Percentiles rank a stretch among this genome's conserved stretches.
These are phyloP conservation scores for Rubia tinctorum DNA, from an alignment of 305 asterid species.

Conservation along the genomic window DNA sequence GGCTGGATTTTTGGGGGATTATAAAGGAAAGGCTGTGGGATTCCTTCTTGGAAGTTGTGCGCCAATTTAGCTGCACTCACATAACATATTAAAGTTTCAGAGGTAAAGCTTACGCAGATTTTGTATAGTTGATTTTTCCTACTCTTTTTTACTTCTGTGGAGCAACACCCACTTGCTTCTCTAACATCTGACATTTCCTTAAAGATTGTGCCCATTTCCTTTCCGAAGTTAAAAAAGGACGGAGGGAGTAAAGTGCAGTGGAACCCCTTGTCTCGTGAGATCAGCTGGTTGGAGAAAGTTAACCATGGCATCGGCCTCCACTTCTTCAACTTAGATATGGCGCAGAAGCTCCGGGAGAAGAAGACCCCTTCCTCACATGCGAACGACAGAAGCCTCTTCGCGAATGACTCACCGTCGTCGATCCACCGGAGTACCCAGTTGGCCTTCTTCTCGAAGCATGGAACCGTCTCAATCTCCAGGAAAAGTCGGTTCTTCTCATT, in stretches of 20 bases:
- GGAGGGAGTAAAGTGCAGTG: slow-evolving; percentile 58
- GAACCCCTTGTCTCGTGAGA: slow-evolving; percentile 73
- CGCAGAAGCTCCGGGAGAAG: slow-evolving; percentile 81
- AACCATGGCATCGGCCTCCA: slow-evolving; percentile 77
- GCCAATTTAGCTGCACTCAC: too few species aligned
- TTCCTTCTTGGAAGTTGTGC: too few species aligned
- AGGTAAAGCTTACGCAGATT: too few species aligned
- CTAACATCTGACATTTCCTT: too few species aligned
- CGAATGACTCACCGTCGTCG: slow-evolving; percentile 62
- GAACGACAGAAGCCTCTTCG: slow-evolving; percentile 66
- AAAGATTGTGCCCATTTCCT: too few species aligned
- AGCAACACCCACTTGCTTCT: too few species aligned
- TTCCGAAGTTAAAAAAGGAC: too few species aligned
- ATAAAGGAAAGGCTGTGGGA: too few species aligned
- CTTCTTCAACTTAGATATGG: slow-evolving; percentile 76
- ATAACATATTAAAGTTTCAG: too few species aligned
- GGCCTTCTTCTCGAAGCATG: slow-evolving; percentile 69
- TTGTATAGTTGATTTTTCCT: too few species aligned
- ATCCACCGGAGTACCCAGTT: slow-evolving; percentile 86
- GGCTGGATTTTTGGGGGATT: too few species aligned
- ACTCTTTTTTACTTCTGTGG: too few species aligned
- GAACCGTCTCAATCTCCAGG: slow-evolving; percentile 68
- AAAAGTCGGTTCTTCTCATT: slow-evolving; percentile 53
- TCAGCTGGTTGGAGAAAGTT: slow-evolving; percentile 71
- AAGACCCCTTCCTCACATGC: slow-evolving; percentile 87